phyloP scores from a whole-genome alignment of 176 grass and related monocot genomes.

The Hordeum marinum region DNA sequence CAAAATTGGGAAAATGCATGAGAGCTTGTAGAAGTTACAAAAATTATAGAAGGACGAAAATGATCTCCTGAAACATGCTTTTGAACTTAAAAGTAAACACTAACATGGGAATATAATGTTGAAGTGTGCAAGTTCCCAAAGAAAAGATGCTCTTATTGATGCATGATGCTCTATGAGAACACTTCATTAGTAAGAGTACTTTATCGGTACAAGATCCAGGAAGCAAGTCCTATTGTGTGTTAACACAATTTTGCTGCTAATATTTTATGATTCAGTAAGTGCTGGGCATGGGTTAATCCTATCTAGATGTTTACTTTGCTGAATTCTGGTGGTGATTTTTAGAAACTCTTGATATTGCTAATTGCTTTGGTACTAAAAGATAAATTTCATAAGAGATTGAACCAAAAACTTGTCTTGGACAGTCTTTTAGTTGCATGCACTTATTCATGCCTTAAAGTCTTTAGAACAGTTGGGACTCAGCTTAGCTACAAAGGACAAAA shows the following conservation, averaged over 20 bases:
- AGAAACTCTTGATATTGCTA: background rate
- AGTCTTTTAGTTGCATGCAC: background rate
- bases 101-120: background rate
- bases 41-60: background rate
- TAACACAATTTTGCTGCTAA: background rate
- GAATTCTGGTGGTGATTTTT: background rate
- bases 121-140: background rate
- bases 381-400: background rate
- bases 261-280: background rate
- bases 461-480: background rate
- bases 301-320: background rate
- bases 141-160: background rate
- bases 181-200: background rate
- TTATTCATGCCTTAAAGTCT: background rate
- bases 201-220: background rate
- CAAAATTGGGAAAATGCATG: slow-evolving; percentile 17
- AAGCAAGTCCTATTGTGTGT: background rate
- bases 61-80: background rate
- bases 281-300: background rate
- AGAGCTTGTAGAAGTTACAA: slow-evolving; percentile 11
- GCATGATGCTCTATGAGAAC: background rate
- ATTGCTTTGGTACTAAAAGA: background rate
- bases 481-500: background rate
- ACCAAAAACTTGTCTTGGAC: background rate
- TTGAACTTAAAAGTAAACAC: background rate